A percentile compares a stretch with the other conserved stretches of the same genome.
Conservation (phyloP, 2,329 filamentous ascomycete genomes). For the Graphilbum fragrans region DNA sequence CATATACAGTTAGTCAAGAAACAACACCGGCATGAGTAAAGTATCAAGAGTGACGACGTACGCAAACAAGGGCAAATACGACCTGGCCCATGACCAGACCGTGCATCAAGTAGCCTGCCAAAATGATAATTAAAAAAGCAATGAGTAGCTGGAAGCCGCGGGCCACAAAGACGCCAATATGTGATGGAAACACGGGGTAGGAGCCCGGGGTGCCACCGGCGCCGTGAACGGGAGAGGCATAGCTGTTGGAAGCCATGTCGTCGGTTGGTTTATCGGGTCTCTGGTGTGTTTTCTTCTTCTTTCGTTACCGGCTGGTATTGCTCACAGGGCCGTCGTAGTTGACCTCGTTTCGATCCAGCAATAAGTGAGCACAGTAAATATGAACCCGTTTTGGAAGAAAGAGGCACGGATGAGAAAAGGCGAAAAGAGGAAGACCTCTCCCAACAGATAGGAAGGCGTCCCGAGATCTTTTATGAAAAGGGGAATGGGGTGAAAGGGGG, state of each 20-base stretch:
- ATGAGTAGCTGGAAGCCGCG: constrained; percentile 18
- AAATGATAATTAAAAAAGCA: constrained; percentile 13
- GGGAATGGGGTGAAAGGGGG: too few relatives aligned
- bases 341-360: too few relatives aligned
- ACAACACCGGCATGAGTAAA: not conserved
- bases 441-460: too few relatives aligned
- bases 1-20: not conserved
- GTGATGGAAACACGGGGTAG: constrained; percentile 14
- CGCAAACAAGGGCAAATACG: constrained; percentile 17
- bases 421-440: too few relatives aligned
- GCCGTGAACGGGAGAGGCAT: constrained; percentile 6
- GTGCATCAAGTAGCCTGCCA: constrained; percentile 18
- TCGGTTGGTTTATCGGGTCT: not conserved
- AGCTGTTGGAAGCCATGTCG: not conserved
- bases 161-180: constrained; percentile 13
- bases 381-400: too few relatives aligned
- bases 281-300: not conserved
- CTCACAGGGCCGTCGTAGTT: too few relatives aligned
- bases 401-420: too few relatives aligned
- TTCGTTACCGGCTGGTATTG: too few relatives aligned
- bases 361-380: too few relatives aligned
- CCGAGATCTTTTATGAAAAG: too few relatives aligned
- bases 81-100: constrained; percentile 13
- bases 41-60: constrained; percentile 11
- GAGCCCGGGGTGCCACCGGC: constrained; percentile 7